Conservation (phyloP, 2,329 filamentous ascomycete species). For the Nannizzia gypsea region DNA sequence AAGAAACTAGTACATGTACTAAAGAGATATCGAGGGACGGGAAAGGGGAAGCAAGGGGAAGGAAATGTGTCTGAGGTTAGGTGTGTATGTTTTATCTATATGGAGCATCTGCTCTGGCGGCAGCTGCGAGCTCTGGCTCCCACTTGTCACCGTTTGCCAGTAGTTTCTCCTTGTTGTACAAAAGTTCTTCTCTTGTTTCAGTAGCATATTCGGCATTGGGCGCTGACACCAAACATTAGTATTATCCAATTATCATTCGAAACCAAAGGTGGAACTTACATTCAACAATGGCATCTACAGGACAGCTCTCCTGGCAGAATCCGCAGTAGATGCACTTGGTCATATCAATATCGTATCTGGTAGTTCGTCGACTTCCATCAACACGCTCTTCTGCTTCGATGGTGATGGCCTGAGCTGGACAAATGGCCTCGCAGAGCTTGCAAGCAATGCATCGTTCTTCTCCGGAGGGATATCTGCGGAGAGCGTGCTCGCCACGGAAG, state of each 20-base stretch:
- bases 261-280: constrained; percentile 33
- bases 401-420: constrained; percentile 94
- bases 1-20: background rate
- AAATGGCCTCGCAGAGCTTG: constrained; percentile 98
- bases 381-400: constrained; percentile 98
- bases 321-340: constrained; percentile 99
- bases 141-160: constrained; percentile 86
- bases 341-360: constrained; percentile 99
- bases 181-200: constrained; percentile 75
- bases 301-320: constrained; percentile 97
- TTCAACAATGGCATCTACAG: constrained; percentile 86
- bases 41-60: background rate
- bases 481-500: constrained; percentile 95
- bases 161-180: constrained; percentile 97
- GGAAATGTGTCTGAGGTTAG: background rate
- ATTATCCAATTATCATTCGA: background rate
- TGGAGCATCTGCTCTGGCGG: constrained; percentile 82
- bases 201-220: constrained; percentile 65
- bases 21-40: background rate
- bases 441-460: constrained; percentile 99
- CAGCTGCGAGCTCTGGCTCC: constrained; percentile 92
- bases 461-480: constrained; percentile 89
- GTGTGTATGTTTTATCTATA: constrained; percentile 52
- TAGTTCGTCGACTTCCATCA: constrained; percentile 88
- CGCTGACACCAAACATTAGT: constrained; percentile 27